Conservation (phyloP, 495 filamentous ascomycete species). For the Podospora australis region DNA sequence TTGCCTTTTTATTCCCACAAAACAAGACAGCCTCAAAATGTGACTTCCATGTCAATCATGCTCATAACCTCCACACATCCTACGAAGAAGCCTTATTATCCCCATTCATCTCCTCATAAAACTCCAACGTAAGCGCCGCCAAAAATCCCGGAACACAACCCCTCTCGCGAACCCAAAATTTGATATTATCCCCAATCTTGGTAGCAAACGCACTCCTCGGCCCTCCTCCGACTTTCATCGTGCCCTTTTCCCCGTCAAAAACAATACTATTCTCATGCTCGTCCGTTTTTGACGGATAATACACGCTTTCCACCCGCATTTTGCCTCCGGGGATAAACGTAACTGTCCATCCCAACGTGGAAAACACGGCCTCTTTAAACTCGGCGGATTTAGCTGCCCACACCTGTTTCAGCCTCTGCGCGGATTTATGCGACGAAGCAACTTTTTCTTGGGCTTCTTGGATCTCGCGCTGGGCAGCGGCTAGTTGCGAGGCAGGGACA, state of each 20-base stretch:
- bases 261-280: slow-evolving; percentile 86
- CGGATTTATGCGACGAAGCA: slow-evolving; percentile 78
- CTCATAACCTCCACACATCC: not conserved
- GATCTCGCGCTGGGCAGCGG: slow-evolving; percentile 65
- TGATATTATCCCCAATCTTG: slow-evolving; percentile 73
- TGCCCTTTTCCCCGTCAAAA: slow-evolving; percentile 93
- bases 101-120: slow-evolving; percentile 68
- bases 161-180: slow-evolving; percentile 89
- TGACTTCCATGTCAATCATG: not conserved
- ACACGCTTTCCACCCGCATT: slow-evolving; percentile 75
- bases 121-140: slow-evolving; percentile 82
- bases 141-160: slow-evolving; percentile 89
- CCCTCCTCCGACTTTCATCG: slow-evolving; percentile 94
- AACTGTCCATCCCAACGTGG: slow-evolving; percentile 83
- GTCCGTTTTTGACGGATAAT: slow-evolving; percentile 58
- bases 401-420: slow-evolving; percentile 79
- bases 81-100: slow-evolving; percentile 1
- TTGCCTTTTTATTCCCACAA: not conserved
- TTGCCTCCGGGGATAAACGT: slow-evolving; percentile 91
- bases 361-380: slow-evolving; percentile 88
- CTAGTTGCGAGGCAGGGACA: slow-evolving; percentile 70
- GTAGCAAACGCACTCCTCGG: slow-evolving; percentile 78
- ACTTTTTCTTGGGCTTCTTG: slow-evolving; percentile 63
- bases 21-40: not conserved
- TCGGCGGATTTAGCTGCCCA: slow-evolving; percentile 83